Conservation (phyloP, 23 red algal genomes). For the Gracilaria vermiculophylla region DNA sequence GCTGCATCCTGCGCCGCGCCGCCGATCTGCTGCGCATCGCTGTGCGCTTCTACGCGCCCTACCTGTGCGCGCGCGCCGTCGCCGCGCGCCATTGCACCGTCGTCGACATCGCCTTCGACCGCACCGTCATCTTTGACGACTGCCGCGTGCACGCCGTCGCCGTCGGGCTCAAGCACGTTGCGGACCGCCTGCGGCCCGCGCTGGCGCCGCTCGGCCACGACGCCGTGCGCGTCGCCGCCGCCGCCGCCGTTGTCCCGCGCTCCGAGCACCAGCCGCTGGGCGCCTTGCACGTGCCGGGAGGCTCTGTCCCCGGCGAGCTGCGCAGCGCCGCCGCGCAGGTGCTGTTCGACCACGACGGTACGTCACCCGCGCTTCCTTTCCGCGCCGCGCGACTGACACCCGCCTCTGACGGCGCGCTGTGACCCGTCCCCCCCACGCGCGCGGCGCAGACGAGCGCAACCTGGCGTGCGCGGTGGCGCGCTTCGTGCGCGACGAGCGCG, state of each 20-base stretch:
- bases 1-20: background rate
- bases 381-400: no score
- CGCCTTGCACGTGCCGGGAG: background rate
- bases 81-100: background rate
- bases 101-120: background rate
- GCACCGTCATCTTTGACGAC: background rate
- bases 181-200: background rate
- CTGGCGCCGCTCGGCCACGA: background rate
- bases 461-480: background rate
- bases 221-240: background rate
- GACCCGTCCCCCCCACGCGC: no score
- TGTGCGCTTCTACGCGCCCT: background rate
- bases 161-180: background rate
- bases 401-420: no score
- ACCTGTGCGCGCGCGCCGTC: background rate
- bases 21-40: background rate
- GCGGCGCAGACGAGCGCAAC: background rate
- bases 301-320: background rate
- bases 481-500: background rate
- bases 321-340: background rate
- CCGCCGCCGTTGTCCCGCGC: background rate
- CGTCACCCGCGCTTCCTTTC: no score
- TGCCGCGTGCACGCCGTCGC: background rate
- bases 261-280: background rate
- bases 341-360: slow-evolving; percentile 1